phyloP scores from a whole-genome alignment of 2,329 filamentous ascomycete species.

The Dactylellina haptotyla region DNA sequence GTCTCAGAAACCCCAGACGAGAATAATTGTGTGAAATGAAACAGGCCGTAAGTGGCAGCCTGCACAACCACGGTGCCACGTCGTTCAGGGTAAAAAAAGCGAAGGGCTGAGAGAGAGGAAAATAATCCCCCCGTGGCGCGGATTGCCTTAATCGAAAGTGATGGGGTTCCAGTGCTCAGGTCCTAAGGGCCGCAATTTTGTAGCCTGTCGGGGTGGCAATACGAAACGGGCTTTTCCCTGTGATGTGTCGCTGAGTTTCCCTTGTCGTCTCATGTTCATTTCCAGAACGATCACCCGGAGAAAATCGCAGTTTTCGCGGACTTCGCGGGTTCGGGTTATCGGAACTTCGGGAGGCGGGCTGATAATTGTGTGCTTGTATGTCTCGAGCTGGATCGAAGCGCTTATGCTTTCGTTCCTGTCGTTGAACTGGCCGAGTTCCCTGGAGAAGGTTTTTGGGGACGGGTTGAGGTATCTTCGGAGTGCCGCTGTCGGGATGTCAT shows the following conservation, averaged over 20 bases:
- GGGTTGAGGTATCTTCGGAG: constrained; percentile 76
- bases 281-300: constrained; percentile 77
- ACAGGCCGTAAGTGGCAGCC: constrained; percentile 28
- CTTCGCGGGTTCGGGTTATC: constrained; percentile 66
- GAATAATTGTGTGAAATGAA: constrained; percentile 15
- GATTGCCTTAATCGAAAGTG: constrained; percentile 24
- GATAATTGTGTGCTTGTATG: constrained; percentile 66
- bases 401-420: constrained; percentile 66
- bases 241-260: constrained; percentile 73
- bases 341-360: constrained; percentile 37
- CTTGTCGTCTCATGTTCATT: constrained; percentile 75
- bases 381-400: constrained; percentile 77
- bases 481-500: constrained; percentile 73
- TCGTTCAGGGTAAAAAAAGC: constrained; percentile 14
- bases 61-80: constrained; percentile 30
- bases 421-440: constrained; percentile 60
- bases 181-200: constrained; percentile 53
- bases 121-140: constrained; percentile 6
- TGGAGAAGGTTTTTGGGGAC: constrained; percentile 63
- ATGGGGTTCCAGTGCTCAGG: constrained; percentile 45
- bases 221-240: constrained; percentile 76
- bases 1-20: constrained; percentile 36
- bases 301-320: constrained; percentile 76
- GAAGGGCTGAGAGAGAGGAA: too few relatives aligned
- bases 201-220: constrained; percentile 71